These are phyloP conservation scores for Hysterium pulicare DNA, from an alignment of 2,329 filamentous ascomycete species.

Conservation along the genomic window DNA sequence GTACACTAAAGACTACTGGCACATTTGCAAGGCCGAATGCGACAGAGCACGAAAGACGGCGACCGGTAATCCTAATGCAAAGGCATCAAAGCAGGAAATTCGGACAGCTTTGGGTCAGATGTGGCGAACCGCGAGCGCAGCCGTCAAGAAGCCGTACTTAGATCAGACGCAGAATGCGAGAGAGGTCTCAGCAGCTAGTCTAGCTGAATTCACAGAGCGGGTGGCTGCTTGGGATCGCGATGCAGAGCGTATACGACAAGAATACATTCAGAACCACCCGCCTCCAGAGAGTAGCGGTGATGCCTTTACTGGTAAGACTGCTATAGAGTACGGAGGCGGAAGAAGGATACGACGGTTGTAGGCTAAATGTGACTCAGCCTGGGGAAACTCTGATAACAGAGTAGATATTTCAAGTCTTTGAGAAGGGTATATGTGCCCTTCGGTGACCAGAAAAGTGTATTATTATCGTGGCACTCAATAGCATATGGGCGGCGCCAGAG, in stretches of 20 bases:
- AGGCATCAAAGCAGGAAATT: conserved; percentile 68
- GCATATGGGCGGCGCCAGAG: background rate
- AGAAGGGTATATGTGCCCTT: too few relatives aligned
- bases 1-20: conserved; percentile 75
- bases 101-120: conserved; percentile 81
- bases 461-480: background rate
- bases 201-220: conserved; percentile 60
- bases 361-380: background rate
- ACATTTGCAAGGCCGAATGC: conserved; percentile 60
- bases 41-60: conserved; percentile 63
- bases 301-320: conserved; percentile 32
- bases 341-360: conserved; percentile 25
- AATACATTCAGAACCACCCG: conserved; percentile 39
- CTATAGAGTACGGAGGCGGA: conserved; percentile 35
- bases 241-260: conserved; percentile 49
- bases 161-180: conserved; percentile 71
- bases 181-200: conserved; percentile 56
- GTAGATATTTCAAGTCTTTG: too few relatives aligned
- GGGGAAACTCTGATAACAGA: background rate
- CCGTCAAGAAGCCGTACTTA: conserved; percentile 73
- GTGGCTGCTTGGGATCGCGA: conserved; percentile 69
- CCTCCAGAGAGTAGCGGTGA: conserved; percentile 28
- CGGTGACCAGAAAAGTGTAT: too few relatives aligned
- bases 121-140: conserved; percentile 76
- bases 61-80: conserved; percentile 65